A percentile compares a stretch with the other conserved stretches of the same genome.
phyloP scores from a whole-genome alignment of 306 rosid species.

The Malus sieversii region DNA sequence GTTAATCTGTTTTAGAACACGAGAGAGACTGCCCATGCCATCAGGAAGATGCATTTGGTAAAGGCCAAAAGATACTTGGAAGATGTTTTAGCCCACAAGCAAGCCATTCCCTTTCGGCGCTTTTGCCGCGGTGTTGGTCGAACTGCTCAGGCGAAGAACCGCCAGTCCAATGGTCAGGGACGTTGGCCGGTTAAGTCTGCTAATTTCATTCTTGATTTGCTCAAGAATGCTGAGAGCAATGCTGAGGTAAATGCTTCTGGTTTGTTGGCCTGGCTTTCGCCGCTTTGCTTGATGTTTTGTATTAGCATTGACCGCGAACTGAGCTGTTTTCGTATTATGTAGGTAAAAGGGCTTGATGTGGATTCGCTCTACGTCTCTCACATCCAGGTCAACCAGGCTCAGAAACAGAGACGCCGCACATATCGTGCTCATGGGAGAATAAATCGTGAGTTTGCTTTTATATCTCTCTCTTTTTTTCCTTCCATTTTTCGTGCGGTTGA shows the following conservation, averaged over 20 bases:
- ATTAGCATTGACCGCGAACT: background rate
- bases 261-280: background rate
- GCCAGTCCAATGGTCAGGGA: slow-evolving; percentile 89
- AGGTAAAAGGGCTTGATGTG: no score
- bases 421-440: no score
- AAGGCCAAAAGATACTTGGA: slow-evolving; percentile 85
- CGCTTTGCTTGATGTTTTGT: background rate
- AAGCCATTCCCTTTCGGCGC: slow-evolving; percentile 79
- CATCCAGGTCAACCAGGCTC: no score
- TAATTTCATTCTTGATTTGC: slow-evolving; percentile 70
- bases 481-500: no score
- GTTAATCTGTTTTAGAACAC: slow-evolving; percentile 47
- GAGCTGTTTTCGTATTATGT: background rate
- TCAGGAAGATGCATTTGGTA: slow-evolving; percentile 63
- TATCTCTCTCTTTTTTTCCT: no score
- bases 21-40: slow-evolving; percentile 63
- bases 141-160: slow-evolving; percentile 79
- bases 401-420: no score
- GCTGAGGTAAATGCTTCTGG: slow-evolving; percentile 46
- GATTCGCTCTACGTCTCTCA: no score
- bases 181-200: slow-evolving; percentile 94
- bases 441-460: no score
- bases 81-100: slow-evolving; percentile 87
- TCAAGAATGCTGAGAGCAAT: slow-evolving; percentile 83
- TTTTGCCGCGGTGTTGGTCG: slow-evolving; percentile 89